Base-by-base conservation (phyloP, 345 rosid genomes). In the Eucalyptus curtisii region DNA sequence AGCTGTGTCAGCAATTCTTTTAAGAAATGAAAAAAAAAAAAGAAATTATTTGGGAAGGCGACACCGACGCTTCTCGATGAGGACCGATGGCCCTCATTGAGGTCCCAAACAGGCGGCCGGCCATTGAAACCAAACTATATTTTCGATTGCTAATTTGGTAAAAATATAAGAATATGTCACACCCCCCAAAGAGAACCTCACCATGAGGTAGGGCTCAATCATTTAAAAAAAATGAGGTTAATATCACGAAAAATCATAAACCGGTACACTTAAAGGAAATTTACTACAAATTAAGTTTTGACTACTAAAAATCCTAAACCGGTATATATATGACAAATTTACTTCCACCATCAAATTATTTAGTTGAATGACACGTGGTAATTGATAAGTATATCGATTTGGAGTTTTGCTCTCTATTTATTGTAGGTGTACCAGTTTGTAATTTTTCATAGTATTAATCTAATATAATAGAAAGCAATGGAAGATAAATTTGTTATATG, bases 261-360 rank as follows among this genome's bases (percentile, higher is more conserved):
- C 0, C 0, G 0, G 1, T 55, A 22, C 6, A 55, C 0, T 24
- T 24, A 6, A 22, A 9, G 0, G 27, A 55, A 55, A 55, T 22
- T 55, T 55, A 55, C 3, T 24, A 20, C 30, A 55, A 55, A 22
- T 20, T 52, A 52, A 52, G 10, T 20, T 52, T 52, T 3, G 25
- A 52, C 57, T 52, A 52, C 4, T 52, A 19, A 20, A 52, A 52
- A 3, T 8, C 25, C 10, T 24, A 55, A 55, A 55, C 5, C 0
- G 3, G 3, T 53, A 8, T 53, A 24, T 24, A 55, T 22, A 10
- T 55, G 6, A 55, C 3, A 22, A 55, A 24, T 24, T 55, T 55
- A 55, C 30, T 55, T 10, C 0, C 6, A 55, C 1, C 1, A 10
- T 55, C 30, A 55, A 55, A 55, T 24, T 55, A 55, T 55, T 55